Evolutionary conservation across 805 yeast species (phyloP).

Genomic region (Tetrapisispora pingtungensis): DNA sequence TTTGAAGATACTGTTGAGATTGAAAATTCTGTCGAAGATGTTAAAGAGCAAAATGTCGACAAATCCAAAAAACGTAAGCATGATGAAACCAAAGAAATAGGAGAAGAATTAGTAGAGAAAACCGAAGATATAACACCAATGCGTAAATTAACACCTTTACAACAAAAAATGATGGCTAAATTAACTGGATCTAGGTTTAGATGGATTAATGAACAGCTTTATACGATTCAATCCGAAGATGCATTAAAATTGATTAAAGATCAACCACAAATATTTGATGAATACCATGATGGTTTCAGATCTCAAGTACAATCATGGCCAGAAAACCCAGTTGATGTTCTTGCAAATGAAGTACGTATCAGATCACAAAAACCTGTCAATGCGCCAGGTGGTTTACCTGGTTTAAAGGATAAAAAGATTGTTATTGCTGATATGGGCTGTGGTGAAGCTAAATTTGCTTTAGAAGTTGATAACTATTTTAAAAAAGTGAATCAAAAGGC

Average conservation of each 20-base stretch:
- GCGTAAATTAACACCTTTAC: constrained; percentile 67
- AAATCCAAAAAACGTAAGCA: constrained; percentile 7
- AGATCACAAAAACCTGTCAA: constrained; percentile 60
- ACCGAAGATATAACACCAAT: constrained; percentile 3
- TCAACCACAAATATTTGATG: constrained; percentile 85
- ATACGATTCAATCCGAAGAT: constrained; percentile 69
- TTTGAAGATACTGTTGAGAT: constrained; percentile 7
- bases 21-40: background rate
- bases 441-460: constrained; percentile 88
- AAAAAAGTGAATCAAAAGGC: constrained; percentile 25
- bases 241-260: constrained; percentile 65
- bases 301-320: constrained; percentile 97
- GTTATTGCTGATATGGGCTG: constrained; percentile 98
- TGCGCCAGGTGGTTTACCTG: constrained; percentile 96
- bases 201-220: constrained; percentile 97
- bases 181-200: constrained; percentile 91
- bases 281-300: constrained; percentile 90
- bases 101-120: constrained; percentile 4
- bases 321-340: constrained; percentile 92
- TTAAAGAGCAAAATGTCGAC: constrained; percentile 1
- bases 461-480: constrained; percentile 47
- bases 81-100: constrained; percentile 3
- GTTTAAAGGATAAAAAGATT: constrained; percentile 44
- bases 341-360: constrained; percentile 57
- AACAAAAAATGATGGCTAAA: constrained; percentile 91